phyloP scores from a whole-genome alignment of 495 filamentous ascomycete genomes.

The Tricharina praecox region DNA sequence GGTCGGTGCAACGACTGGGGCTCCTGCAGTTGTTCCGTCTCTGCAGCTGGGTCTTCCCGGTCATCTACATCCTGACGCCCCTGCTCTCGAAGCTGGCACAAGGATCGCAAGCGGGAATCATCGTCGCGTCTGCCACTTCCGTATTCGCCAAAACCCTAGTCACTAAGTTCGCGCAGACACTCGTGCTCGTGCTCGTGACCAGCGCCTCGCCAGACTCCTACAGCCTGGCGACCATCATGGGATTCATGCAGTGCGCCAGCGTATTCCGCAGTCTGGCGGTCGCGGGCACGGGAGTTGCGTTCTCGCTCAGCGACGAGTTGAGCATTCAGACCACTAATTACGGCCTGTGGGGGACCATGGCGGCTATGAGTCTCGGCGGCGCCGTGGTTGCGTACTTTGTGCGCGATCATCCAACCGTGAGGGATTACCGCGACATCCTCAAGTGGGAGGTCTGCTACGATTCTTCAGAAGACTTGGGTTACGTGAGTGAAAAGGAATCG shows the following conservation, averaged over 20 bases:
- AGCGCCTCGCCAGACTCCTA: conserved; percentile 33
- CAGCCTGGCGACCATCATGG: conserved; percentile 32
- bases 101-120: conserved; percentile 19
- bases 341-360: conserved; percentile 29
- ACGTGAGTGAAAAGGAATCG: neutral
- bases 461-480: conserved; percentile 14
- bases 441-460: conserved; percentile 35
- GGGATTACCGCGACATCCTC: conserved; percentile 29
- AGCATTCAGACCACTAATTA: conserved; percentile 28
- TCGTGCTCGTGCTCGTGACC: conserved; percentile 31
- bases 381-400: conserved; percentile 31
- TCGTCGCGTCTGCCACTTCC: conserved; percentile 26
- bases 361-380: conserved; percentile 27
- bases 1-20: conserved; percentile 27
- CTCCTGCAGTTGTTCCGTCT: conserved; percentile 30
- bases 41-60: conserved; percentile 29
- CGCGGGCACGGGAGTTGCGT: conserved; percentile 30
- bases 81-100: conserved; percentile 26
- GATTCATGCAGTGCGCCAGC: conserved; percentile 31
- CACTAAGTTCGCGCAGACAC: conserved; percentile 28
- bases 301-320: conserved; percentile 29
- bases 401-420: conserved; percentile 29
- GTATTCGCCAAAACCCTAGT: conserved; percentile 31
- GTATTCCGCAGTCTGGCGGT: conserved; percentile 32
- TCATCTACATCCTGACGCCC: conserved; percentile 30